Evolutionary conservation across 192 early-diverging fungal genomes (phyloP), one percentile per base, ranked within the genome.

Genomic region (Coemansia sp.): DNA sequence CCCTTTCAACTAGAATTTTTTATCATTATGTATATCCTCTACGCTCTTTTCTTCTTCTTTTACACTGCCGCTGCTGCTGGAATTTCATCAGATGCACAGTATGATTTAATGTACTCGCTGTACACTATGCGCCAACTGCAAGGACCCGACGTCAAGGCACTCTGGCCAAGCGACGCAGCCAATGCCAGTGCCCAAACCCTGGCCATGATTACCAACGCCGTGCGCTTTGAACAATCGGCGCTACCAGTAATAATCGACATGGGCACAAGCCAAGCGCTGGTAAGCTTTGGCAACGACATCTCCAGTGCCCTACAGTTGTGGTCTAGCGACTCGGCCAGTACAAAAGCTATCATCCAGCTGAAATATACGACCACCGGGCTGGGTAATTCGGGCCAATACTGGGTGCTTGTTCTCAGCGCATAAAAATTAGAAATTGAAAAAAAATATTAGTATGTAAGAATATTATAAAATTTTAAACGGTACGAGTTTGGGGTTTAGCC

Each of bases 1-100:
- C 43, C 6, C 43, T 6, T 49, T 69, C 46, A 38, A 24, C 34
- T 58, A 34, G 27, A 7, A 31, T n/a, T 52, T 66, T 53, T 63
- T 47, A 18, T 18, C 22, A 13, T 18, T 16, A 60, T 60, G 57
- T 16, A n/a, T 33, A 10, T 18, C 1, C 22, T 11, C 22, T 41
- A 18, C 38, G 11, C 18, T 16, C 36, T 41, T 24, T 7, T 41
- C 8, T 20, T 62, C 8, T 12, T 39, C 22, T 24, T 22, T 38
- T 4, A n/a, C n/a, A 5, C 20, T 41, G 15, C 11, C 5, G 22
- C 13, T 15, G 20, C 61, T 24, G 61, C 61, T 1, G 38, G 6
- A 13, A 3, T 62, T 15, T 62, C 61, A 3, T 15, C 70, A 39
- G 70, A 71, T 31, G n/a, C 47, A 12, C 63, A 71, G 47, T 71